These are phyloP conservation scores for Sphagnurus paluster DNA, from an alignment of 1,284 basidiomycete genomes.

Conservation along the genomic window DNA sequence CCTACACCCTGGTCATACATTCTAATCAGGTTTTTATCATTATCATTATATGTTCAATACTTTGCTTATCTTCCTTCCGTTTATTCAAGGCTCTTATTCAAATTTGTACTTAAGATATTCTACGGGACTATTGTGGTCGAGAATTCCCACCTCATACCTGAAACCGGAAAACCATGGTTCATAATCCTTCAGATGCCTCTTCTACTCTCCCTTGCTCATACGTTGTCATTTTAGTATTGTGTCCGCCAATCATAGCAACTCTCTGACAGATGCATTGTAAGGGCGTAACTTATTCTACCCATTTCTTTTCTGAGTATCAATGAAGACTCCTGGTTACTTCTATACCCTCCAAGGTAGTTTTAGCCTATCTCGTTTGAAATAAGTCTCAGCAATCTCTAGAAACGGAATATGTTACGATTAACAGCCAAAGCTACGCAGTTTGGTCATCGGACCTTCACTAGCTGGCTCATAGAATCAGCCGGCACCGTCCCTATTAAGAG, in stretches of 20 bases:
- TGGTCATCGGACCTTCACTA: slow-evolving; percentile 77
- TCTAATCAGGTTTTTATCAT: slow-evolving; percentile 48
- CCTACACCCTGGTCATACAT: slow-evolving; percentile 68
- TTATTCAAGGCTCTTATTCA: slow-evolving; percentile 58
- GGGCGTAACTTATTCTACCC: slow-evolving; percentile 23
- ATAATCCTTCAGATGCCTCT: slow-evolving; percentile 17
- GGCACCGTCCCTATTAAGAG: slow-evolving; percentile 82
- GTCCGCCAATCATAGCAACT: slow-evolving; percentile 83
- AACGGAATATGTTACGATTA: slow-evolving; percentile 75
- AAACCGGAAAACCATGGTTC: slow-evolving; percentile 73
- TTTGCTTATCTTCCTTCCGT: too few species aligned
- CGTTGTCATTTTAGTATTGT: slow-evolving; percentile 43
- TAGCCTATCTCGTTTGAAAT: neutral
- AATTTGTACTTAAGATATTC: slow-evolving; percentile 83
- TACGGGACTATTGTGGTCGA: slow-evolving; percentile 88
- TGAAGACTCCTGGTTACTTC: slow-evolving; percentile 66
- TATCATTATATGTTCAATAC: neutral
- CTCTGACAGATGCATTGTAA: slow-evolving; percentile 82
- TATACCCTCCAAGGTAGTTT: slow-evolving; percentile 60
- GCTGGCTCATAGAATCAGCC: slow-evolving; percentile 85
- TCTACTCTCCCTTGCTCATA: neutral
- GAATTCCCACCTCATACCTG: slow-evolving; percentile 68
- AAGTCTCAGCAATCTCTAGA: slow-evolving; percentile 30
- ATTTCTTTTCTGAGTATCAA: slow-evolving; percentile 8
- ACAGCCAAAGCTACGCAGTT: slow-evolving; percentile 88